phyloP scores from a whole-genome alignment of 1,139 yeast genomes.

The Komagataea norvegica region DNA sequence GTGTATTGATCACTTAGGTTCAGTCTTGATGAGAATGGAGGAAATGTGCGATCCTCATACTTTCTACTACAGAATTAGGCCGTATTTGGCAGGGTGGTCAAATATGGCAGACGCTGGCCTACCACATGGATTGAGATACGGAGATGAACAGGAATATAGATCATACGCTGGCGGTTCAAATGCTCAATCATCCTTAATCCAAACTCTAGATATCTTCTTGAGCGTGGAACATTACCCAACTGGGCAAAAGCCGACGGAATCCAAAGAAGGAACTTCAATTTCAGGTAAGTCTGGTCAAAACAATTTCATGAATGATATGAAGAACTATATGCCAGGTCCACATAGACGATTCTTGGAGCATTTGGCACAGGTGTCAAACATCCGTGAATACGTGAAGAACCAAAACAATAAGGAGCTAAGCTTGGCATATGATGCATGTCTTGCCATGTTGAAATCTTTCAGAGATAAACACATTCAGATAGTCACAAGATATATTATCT shows the following conservation, averaged over 20 bases:
- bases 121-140: conserved; percentile 73
- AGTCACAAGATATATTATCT: conserved; percentile 77
- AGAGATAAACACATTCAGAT: conserved; percentile 92
- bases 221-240: conserved; percentile 76
- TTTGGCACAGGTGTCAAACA: conserved; percentile 50
- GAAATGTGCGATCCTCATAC: conserved; percentile 95
- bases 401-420: conserved; percentile 52
- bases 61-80: conserved; percentile 80
- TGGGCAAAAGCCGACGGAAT: conserved; percentile 46
- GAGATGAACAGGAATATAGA: conserved; percentile 55
- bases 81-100: conserved; percentile 91
- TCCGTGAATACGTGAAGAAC: conserved; percentile 57
- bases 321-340: conserved; percentile 81
- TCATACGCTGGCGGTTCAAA: conserved; percentile 86
- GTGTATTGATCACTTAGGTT: conserved; percentile 69
- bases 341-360: conserved; percentile 71
- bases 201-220: conserved; percentile 73
- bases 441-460: conserved; percentile 83
- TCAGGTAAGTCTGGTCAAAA: conserved; percentile 36
- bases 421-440: conserved; percentile 80
- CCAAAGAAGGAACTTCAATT: conserved; percentile 19
- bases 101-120: conserved; percentile 87
- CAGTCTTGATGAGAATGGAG: conserved; percentile 75
- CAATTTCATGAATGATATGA: conserved; percentile 79
- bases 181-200: conserved; percentile 88